Evolutionary conservation across 495 filamentous ascomycete species (phyloP), one percentile per base, ranked within the genome.

Genomic region (Lasiosphaeris hirsuta): DNA sequence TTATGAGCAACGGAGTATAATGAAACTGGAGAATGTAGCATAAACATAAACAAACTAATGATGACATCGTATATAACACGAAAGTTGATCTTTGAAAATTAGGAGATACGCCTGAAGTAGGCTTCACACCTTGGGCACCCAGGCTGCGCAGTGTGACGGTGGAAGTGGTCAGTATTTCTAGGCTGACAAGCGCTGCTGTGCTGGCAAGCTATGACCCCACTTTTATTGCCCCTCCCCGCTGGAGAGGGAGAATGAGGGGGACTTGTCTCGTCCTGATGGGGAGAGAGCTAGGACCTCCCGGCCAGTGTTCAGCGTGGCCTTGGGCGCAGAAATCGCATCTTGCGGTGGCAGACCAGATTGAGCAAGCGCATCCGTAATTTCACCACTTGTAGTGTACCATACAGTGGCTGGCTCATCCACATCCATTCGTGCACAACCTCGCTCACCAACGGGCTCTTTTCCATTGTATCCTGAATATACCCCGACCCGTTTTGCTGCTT

Each of bases 311-410:
- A 30, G 46, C 33, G 23, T 49, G 46, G 14, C 46, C 35, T 36
- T 49, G 46, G 48, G 33, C 48, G 39, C 49, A 51, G 49, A 51
- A 51, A 54, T 54, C 51, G 51, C 37, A 54, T 54, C 51, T 43
- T 18, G 23, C 13, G n/a, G 23, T 8, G n/a, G 33, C 41, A 17
- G 41, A n/a, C 53, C 53, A 55, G 39, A 35, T 55, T 47, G 23
- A 47, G 53, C 53, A 55, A 55, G 53, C 41, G 53, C 53, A 41
- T 36, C 53, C 23, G 41, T 45, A 55, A 55, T 55, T 55, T 55
- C 53, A 45, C 38, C 30, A 19, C n/a, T n/a, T n/a, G n/a, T 11
- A 30, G 18, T 30, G 42, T 38, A 42, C 41, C 45, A n/a, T 45
- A 14, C 19, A 36, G 23, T 11, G 33, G n/a, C 51, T 36, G 5